phyloP scores from a whole-genome alignment of 306 rosid species.

The Chamaecrista fasciculata region DNA sequence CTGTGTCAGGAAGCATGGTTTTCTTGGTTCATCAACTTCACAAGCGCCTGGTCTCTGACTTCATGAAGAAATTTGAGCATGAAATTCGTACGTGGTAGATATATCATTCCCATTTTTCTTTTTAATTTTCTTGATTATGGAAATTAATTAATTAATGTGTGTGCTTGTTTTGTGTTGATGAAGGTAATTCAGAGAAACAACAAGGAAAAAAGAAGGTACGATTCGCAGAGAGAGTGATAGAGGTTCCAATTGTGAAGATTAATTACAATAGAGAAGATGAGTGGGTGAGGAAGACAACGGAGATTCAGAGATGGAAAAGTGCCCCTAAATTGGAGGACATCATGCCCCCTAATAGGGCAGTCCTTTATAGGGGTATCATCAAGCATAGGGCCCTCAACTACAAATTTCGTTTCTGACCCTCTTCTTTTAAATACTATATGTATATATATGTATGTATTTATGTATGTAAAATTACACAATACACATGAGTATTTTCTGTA shows the following conservation, averaged over 20 bases:
- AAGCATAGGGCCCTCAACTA: background rate
- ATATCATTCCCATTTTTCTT: background rate
- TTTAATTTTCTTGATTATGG: no score
- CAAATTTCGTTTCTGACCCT: background rate
- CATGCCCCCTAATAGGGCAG: conserved; percentile 2
- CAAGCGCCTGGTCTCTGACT: conserved; percentile 66
- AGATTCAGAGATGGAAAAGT: background rate
- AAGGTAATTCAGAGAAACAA: conserved; percentile 30
- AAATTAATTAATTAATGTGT: background rate
- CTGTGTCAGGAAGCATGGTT: conserved; percentile 72
- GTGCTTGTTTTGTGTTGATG: background rate
- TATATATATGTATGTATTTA: no score
- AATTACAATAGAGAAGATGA: background rate
- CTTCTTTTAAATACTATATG: no score
- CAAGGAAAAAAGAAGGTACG: conserved; percentile 62
- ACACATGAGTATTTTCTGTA: no score
- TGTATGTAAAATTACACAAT: no score
- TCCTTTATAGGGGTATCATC: background rate
- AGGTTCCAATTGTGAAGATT: conserved; percentile 35
- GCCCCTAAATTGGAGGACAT: background rate
- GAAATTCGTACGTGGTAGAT: conserved; percentile 35
- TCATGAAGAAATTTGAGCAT: conserved; percentile 64
- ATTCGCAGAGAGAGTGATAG: conserved; percentile 53
- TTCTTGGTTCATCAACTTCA: conserved; percentile 68
- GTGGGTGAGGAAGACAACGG: background rate